These are phyloP conservation scores for Salix suchowensis DNA, from an alignment of 345 rosid genomes.

Conservation along the genomic window DNA sequence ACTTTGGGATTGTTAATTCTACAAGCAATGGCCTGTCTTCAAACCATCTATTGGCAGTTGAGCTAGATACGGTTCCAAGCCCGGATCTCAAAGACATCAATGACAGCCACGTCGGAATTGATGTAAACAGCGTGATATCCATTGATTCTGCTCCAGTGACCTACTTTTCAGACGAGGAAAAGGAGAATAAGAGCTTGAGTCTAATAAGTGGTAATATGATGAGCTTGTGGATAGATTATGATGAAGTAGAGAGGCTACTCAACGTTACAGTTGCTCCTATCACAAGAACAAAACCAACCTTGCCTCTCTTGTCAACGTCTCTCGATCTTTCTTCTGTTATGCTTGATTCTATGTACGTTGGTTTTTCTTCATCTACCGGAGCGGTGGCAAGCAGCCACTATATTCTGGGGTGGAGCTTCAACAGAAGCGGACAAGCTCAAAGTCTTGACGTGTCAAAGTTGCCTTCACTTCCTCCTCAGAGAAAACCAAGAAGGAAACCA, in stretches of 20 bases:
- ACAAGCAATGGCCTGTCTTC: neutral
- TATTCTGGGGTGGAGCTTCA: constrained; percentile 24
- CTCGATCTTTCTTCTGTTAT: neutral
- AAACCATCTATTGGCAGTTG: constrained; percentile 20
- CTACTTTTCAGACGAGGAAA: neutral
- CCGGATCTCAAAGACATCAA: constrained; percentile 4
- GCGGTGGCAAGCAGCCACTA: constrained; percentile 9
- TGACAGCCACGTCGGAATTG: constrained; percentile 13
- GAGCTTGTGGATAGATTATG: constrained; percentile 17
- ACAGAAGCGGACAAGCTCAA: constrained; percentile 4
- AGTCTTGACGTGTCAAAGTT: neutral
- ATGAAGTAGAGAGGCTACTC: neutral
- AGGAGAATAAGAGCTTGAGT: neutral
- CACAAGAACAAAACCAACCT: constrained; percentile 2
- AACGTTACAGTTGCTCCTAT: constrained; percentile 15
- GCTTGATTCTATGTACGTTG: constrained; percentile 11
- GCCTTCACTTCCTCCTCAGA: neutral
- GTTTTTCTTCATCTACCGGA: constrained; percentile 20
- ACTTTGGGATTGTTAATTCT: constrained; percentile 18
- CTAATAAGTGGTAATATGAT: constrained; percentile 18
- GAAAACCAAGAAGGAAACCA: neutral
- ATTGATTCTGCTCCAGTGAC: constrained; percentile 1
- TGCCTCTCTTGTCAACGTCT: constrained; percentile 10
- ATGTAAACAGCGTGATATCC: constrained; percentile 2
- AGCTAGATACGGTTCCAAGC: constrained; percentile 2